Percentiles rank a stretch among this genome's conserved stretches.
These are phyloP conservation scores for Schwanniomyces occidentalis DNA, from an alignment of 805 yeast species.

Conservation along the genomic window DNA sequence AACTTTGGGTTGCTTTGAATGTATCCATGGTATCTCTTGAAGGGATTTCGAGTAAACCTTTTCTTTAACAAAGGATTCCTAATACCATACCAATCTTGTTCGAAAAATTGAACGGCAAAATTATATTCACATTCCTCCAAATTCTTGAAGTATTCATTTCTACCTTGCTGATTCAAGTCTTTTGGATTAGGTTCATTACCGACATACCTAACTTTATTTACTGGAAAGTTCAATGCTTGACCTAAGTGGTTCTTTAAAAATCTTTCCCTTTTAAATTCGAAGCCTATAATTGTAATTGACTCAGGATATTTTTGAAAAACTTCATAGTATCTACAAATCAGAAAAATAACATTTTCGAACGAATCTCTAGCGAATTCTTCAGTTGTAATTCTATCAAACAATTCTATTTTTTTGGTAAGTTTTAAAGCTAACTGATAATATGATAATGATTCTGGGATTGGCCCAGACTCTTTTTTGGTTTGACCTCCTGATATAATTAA, in stretches of 20 bases:
- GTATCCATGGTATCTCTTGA: slow-evolving; percentile 42
- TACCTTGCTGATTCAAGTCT: slow-evolving; percentile 17
- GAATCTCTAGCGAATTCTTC: slow-evolving; percentile 83
- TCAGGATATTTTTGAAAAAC: slow-evolving; percentile 48
- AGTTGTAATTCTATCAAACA: slow-evolving; percentile 34
- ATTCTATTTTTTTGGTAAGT: slow-evolving; percentile 17
- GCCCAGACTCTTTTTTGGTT: slow-evolving; percentile 58
- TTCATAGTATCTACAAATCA: slow-evolving; percentile 54
- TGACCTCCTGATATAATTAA: slow-evolving; percentile 68
- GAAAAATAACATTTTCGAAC: slow-evolving; percentile 70
- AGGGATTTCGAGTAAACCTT: slow-evolving; percentile 59
- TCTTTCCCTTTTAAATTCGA: slow-evolving; percentile 67
- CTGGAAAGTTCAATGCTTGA: slow-evolving; percentile 46
- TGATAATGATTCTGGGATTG: slow-evolving; percentile 60
- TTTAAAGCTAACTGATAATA: slow-evolving; percentile 48
- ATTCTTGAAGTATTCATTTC: slow-evolving; percentile 44
- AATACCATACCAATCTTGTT: slow-evolving; percentile 59
- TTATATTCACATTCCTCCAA: slow-evolving; percentile 49
- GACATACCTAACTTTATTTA: slow-evolving; percentile 43
- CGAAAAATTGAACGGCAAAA: slow-evolving; percentile 56
- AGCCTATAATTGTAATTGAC: slow-evolving; percentile 61
- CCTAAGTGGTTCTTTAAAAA: slow-evolving; percentile 55
- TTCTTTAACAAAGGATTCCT: slow-evolving; percentile 45
- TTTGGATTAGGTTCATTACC: slow-evolving; percentile 59
- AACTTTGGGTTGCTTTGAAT: slow-evolving; percentile 21